phyloP scores from a whole-genome alignment of 176 grass and related monocot species.

The Oryza coarctata region DNA sequence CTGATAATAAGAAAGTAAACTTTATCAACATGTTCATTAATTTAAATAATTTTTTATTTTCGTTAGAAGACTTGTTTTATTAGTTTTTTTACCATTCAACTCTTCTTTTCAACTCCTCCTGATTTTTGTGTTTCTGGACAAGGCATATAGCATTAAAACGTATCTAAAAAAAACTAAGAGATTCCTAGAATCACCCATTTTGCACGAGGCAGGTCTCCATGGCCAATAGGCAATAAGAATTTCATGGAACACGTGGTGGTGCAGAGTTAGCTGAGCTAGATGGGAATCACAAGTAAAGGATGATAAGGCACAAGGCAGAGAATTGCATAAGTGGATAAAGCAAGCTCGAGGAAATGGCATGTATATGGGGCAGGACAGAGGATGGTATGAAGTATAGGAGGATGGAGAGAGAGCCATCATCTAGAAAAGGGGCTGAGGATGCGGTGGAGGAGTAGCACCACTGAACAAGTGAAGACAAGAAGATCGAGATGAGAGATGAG shows the following conservation, averaged over 20 bases:
- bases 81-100: too few relatives aligned
- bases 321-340: conserved; percentile 21
- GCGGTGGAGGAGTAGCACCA: conserved; percentile 8
- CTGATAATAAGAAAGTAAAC: too few relatives aligned
- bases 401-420: conserved; percentile 44
- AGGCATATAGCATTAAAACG: conserved; percentile 8
- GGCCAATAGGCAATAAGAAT: conserved; percentile 19
- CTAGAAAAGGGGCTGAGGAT: conserved; percentile 29
- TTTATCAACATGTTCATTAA: too few relatives aligned
- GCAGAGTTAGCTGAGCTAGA: background rate
- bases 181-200: background rate
- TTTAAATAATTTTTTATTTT: too few relatives aligned
- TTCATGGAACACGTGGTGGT: conserved; percentile 46
- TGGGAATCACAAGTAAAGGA: background rate
- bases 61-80: too few relatives aligned
- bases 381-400: conserved; percentile 38
- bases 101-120: too few relatives aligned
- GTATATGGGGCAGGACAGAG: conserved; percentile 11
- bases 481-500: background rate
- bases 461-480: background rate
- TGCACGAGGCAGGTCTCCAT: conserved; percentile 31
- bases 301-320: conserved; percentile 20
- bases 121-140: too few relatives aligned
- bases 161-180: conserved; percentile 38
- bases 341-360: conserved; percentile 41